Percentiles rank a stretch among this genome's conserved stretches.
Conservation (phyloP, 2,329 filamentous ascomycete genomes). For the Aspergillus transmontanensis region DNA sequence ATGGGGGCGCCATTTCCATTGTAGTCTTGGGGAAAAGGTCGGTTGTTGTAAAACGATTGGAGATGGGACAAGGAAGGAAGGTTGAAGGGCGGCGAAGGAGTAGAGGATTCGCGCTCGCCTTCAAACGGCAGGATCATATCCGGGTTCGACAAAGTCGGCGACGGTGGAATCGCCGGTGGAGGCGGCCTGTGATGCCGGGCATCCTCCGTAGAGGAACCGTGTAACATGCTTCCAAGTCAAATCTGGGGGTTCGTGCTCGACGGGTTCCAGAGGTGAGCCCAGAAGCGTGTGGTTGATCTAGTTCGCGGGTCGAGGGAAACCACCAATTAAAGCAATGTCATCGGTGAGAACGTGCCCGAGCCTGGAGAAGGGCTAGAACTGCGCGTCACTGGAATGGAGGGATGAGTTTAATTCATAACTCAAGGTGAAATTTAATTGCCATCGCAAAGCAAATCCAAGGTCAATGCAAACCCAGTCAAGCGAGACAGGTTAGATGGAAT, state of each 20-base stretch:
- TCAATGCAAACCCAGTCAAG: slow-evolving; percentile 3
- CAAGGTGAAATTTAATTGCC: slow-evolving; percentile 8
- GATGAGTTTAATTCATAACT: slow-evolving; percentile 6
- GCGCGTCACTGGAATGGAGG: slow-evolving; percentile 11
- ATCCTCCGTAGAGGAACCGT: slow-evolving; percentile 18
- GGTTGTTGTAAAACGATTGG: slow-evolving; percentile 36
- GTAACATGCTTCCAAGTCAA: slow-evolving; percentile 11
- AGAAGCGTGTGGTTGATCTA: not conserved
- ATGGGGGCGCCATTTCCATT: slow-evolving; percentile 3
- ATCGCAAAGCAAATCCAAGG: slow-evolving; percentile 12
- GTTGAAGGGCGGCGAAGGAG: slow-evolving; percentile 55
- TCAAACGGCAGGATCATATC: slow-evolving; percentile 89
- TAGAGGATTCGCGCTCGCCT: slow-evolving; percentile 50
- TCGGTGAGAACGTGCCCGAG: slow-evolving; percentile 3
- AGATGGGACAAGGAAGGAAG: slow-evolving; percentile 50
- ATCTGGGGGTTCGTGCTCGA: not conserved
- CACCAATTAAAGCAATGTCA: slow-evolving; percentile 12
- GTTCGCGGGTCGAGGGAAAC: not conserved
- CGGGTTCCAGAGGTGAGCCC: not conserved
- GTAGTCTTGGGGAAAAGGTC: slow-evolving; percentile 17
- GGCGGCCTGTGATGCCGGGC: slow-evolving; percentile 12
- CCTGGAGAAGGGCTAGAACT: not conserved
- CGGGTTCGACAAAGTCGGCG: slow-evolving; percentile 87
- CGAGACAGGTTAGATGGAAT: slow-evolving; percentile 5
- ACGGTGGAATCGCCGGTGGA: slow-evolving; percentile 56